Conservation (phyloP, 345 rosid species). For the Aquilaria yunnanensis region DNA sequence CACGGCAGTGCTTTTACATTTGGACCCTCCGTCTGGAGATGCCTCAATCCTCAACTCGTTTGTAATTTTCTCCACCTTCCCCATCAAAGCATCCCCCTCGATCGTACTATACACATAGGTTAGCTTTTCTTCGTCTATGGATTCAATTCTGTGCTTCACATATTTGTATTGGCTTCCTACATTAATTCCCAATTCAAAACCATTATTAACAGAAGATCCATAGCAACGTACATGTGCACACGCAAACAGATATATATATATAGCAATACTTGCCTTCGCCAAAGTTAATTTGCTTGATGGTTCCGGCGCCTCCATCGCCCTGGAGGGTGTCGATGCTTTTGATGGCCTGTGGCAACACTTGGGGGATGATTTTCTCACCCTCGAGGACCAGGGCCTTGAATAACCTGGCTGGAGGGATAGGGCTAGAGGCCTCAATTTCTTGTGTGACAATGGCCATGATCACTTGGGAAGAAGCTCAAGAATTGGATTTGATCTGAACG, state of each 20-base stretch:
- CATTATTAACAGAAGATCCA: background rate
- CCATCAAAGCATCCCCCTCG: conserved; percentile 23
- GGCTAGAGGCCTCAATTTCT: conserved; percentile 17
- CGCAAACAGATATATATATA: too few relatives aligned
- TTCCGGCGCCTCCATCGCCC: conserved; percentile 43
- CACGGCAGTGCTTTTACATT: conserved; percentile 13
- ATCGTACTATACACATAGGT: conserved; percentile 15
- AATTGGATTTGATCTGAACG: too few relatives aligned
- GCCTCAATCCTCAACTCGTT: conserved; percentile 26
- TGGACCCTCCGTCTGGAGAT: conserved; percentile 15
- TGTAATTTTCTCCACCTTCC: conserved; percentile 22
- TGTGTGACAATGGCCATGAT: conserved; percentile 18
- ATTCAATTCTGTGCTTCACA: conserved; percentile 22
- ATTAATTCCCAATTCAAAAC: background rate
- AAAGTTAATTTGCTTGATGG: conserved; percentile 18
- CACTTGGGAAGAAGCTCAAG: too few relatives aligned
- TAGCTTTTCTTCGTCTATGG: conserved; percentile 16
- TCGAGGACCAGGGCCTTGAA: conserved; percentile 30
- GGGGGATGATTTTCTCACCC: conserved; percentile 19
- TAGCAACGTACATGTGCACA: too few relatives aligned
- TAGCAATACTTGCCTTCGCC: conserved; percentile 3
- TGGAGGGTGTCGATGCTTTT: conserved; percentile 18
- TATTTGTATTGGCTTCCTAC: conserved; percentile 16
- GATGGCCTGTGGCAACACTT: conserved; percentile 28
- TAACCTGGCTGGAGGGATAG: conserved; percentile 21